Evolutionary conservation across 306 rosid species (phyloP).

Genomic region (Crotalaria pallida): DNA sequence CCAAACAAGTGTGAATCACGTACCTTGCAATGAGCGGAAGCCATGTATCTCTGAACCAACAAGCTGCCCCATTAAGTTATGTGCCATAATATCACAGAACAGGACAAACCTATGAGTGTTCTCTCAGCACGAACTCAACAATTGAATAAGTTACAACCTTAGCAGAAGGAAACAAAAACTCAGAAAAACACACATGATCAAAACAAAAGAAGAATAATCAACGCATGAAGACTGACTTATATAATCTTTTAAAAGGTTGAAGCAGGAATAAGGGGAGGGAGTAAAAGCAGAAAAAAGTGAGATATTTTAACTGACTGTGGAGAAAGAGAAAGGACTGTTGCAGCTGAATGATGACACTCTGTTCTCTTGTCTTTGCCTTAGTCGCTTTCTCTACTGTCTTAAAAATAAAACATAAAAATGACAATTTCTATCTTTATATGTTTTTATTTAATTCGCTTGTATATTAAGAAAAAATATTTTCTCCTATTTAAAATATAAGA

Average conservation of each 20-base stretch:
- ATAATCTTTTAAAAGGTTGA: neutral
- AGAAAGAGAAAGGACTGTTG: neutral
- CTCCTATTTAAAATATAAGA: too few species aligned
- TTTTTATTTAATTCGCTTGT: too few species aligned
- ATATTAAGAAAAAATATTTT: too few species aligned
- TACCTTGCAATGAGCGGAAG: conserved; percentile 78
- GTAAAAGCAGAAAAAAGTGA: neutral
- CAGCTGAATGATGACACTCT: conserved; percentile 10
- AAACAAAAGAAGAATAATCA: neutral
- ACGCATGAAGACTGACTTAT: neutral
- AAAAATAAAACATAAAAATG: too few species aligned
- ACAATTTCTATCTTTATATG: too few species aligned
- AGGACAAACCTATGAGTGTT: conserved; percentile 30
- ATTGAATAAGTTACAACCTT: conserved; percentile 12
- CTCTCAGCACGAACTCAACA: conserved; percentile 19
- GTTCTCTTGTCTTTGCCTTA: too few species aligned
- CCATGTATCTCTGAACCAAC: conserved; percentile 91
- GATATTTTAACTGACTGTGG: neutral
- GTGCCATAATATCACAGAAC: conserved; percentile 30
- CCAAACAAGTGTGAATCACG: neutral
- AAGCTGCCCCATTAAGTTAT: conserved; percentile 45
- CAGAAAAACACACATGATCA: conserved; percentile 5
- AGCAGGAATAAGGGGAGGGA: neutral
- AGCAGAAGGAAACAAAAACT: neutral
- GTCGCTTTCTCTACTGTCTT: too few species aligned